phyloP scores from a whole-genome alignment of 2,329 filamentous ascomycete genomes.

The Botrytis sinoallii region DNA sequence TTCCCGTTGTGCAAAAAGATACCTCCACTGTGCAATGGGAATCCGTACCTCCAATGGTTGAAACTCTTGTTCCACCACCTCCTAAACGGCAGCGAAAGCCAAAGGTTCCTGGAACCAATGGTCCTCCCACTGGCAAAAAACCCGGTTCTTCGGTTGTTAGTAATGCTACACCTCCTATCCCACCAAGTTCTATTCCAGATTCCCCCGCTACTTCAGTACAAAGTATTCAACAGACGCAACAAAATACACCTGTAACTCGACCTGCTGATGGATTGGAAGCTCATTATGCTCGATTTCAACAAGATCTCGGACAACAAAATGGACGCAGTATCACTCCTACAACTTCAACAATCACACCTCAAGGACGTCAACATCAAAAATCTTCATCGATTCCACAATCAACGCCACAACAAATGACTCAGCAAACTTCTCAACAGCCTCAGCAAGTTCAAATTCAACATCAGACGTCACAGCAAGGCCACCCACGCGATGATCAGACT shows the following conservation, averaged over 20 bases:
- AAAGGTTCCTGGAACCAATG: constrained; percentile 33
- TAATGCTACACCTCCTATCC: constrained; percentile 33
- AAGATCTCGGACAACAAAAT: constrained; percentile 32
- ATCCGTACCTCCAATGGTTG: constrained; percentile 25
- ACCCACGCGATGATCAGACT: constrained; percentile 31
- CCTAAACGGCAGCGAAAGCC: constrained; percentile 42
- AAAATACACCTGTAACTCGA: constrained; percentile 29
- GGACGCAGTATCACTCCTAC: constrained; percentile 32
- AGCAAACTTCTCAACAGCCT: constrained; percentile 22
- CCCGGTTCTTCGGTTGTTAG: constrained; percentile 31
- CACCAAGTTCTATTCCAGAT: constrained; percentile 34
- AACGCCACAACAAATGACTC: constrained; percentile 28
- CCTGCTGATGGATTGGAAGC: constrained; percentile 37
- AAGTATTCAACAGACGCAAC: constrained; percentile 7
- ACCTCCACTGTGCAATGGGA: constrained; percentile 30
- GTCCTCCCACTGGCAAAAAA: constrained; percentile 31
- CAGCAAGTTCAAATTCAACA: constrained; percentile 27
- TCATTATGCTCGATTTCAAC: constrained; percentile 37
- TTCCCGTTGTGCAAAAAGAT: constrained; percentile 28
- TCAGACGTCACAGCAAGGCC: constrained; percentile 31
- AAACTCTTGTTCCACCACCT: constrained; percentile 38
- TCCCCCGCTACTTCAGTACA: constrained; percentile 32
- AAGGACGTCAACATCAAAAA: constrained; percentile 32
- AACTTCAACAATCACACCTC: constrained; percentile 28
- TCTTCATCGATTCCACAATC: constrained; percentile 30